Percentiles rank a stretch among this genome's conserved stretches.
These are phyloP conservation scores for Neofusicoccum parvum DNA, from an alignment of 2,329 filamentous ascomycete species.

Conservation along the genomic window DNA sequence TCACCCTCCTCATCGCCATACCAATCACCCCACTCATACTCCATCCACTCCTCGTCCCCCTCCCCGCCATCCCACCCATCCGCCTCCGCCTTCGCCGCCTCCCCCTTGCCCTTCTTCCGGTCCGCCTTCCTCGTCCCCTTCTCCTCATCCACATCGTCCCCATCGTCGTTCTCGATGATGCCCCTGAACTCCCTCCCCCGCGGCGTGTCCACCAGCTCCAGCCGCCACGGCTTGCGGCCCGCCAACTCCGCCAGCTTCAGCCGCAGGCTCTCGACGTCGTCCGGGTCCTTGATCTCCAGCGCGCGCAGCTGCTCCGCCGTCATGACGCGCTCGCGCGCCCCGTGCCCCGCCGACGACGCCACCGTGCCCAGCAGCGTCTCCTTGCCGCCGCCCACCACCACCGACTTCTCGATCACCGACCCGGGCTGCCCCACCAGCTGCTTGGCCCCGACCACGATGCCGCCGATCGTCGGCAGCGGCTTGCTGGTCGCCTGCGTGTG, in stretches of 20 bases:
- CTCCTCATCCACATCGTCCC: slow-evolving; percentile 45
- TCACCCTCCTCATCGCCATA: slow-evolving; percentile 22
- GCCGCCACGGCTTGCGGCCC: slow-evolving; percentile 72
- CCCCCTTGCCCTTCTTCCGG: background rate
- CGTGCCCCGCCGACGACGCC: slow-evolving; percentile 62
- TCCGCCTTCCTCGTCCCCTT: slow-evolving; percentile 24
- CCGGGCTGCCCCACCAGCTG: slow-evolving; percentile 58
- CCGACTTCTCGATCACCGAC: slow-evolving; percentile 57
- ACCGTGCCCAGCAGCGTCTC: slow-evolving; percentile 56
- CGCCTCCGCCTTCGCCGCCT: slow-evolving; percentile 25
- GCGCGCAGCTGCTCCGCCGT: slow-evolving; percentile 68
- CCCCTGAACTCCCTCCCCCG: slow-evolving; percentile 68
- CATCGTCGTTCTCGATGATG: slow-evolving; percentile 63
- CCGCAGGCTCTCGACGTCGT: slow-evolving; percentile 69
- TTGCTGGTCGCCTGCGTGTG: slow-evolving; percentile 30
- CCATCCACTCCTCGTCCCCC: slow-evolving; percentile 51
- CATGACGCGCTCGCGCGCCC: slow-evolving; percentile 54
- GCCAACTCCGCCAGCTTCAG: slow-evolving; percentile 70
- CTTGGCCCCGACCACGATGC: slow-evolving; percentile 61
- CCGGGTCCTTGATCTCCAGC: slow-evolving; percentile 63
- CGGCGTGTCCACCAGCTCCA: slow-evolving; percentile 75
- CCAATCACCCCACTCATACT: slow-evolving; percentile 23
- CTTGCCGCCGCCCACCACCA: slow-evolving; percentile 53
- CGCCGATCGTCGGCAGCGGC: slow-evolving; percentile 54
- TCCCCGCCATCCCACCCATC: slow-evolving; percentile 27